A percentile compares a stretch with the other conserved stretches of the same genome.
Conservation (phyloP, 345 rosid genomes). For the Citrus sp. region DNA sequence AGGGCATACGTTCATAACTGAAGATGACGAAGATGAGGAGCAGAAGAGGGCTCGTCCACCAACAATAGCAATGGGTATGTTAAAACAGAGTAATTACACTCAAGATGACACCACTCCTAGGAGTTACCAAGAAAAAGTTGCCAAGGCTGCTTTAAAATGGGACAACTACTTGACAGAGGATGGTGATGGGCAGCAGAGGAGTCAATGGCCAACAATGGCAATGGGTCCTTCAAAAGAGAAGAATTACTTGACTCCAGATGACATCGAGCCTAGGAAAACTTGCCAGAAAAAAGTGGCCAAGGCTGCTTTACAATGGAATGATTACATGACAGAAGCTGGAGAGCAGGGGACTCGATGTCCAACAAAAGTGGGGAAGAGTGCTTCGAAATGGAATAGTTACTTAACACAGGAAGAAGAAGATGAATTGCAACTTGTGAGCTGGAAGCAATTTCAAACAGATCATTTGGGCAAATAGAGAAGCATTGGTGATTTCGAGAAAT, state of each 20-base stretch:
- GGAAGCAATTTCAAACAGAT: slow-evolving; percentile 3
- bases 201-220: not conserved
- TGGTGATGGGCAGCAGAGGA: not conserved
- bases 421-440: not conserved
- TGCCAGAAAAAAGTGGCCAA: not conserved
- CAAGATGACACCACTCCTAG: not conserved
- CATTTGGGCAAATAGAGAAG: slow-evolving; percentile 8
- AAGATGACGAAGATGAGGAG: not conserved
- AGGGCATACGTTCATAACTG: not conserved
- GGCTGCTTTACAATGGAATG: slow-evolving; percentile 17
- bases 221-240: not conserved
- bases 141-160: not conserved
- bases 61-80: not conserved
- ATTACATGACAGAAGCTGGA: slow-evolving; percentile 9
- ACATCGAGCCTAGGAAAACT: not conserved
- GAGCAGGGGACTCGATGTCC: not conserved
- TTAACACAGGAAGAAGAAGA: slow-evolving; percentile 27
- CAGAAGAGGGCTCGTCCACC: not conserved
- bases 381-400: slow-evolving; percentile 48
- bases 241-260: not conserved
- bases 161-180: not conserved
- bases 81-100: not conserved
- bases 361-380: slow-evolving; percentile 9
- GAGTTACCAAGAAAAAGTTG: not conserved
- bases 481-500: slow-evolving; percentile 22